Evolutionary conservation across 768 basidiomycete species (phyloP).

Genomic region (Boletus reticulatus): DNA sequence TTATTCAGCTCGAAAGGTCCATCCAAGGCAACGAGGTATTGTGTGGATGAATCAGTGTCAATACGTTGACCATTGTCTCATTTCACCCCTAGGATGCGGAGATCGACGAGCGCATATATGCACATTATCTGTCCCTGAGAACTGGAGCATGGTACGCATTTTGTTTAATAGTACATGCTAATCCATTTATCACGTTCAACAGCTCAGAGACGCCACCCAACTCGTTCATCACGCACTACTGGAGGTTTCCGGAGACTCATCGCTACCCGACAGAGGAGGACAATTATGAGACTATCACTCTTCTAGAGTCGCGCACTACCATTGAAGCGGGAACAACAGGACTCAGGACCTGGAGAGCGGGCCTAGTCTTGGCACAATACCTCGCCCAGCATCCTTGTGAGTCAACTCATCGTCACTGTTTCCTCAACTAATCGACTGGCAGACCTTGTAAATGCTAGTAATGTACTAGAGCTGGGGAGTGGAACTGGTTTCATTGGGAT

Average conservation of each 20-base stretch:
- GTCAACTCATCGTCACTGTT: not conserved
- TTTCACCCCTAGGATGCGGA: constrained; percentile 46
- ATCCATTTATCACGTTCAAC: not conserved
- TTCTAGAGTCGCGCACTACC: constrained; percentile 70
- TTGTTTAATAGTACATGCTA: not conserved
- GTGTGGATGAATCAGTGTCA: not conserved
- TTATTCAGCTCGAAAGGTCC: constrained; percentile 51
- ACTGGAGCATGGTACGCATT: constrained; percentile 29
- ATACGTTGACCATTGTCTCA: not conserved
- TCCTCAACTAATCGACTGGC: not conserved
- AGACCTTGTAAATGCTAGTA: constrained; percentile 28
- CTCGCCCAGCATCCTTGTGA: constrained; percentile 57
- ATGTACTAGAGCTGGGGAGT: constrained; percentile 72
- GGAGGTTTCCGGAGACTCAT: constrained; percentile 33
- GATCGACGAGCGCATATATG: constrained; percentile 64
- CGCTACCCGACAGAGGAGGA: not conserved
- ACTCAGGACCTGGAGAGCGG: constrained; percentile 76
- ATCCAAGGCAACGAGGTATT: constrained; percentile 45
- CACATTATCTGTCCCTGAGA: constrained; percentile 52
- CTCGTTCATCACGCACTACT: constrained; percentile 69
- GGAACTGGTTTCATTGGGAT: constrained; percentile 77
- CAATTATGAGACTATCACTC: constrained; percentile 46
- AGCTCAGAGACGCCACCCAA: constrained; percentile 31
- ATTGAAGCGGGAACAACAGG: constrained; percentile 81
- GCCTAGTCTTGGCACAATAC: constrained; percentile 62